phyloP scores from a whole-genome alignment of 495 filamentous ascomycete genomes.

The Sabuloglossum arenarium region DNA sequence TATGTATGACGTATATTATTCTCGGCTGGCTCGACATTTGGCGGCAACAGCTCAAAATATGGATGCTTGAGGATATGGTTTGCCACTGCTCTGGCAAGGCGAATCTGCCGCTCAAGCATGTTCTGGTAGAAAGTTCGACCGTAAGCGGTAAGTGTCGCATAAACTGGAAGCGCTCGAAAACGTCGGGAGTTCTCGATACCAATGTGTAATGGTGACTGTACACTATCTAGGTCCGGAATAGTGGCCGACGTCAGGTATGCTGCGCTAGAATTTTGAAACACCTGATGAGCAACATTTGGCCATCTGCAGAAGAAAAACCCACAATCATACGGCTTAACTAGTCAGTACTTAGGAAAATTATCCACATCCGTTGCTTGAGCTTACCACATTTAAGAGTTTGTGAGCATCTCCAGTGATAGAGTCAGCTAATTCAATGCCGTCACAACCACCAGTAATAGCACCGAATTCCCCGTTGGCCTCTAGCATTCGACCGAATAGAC shows the following conservation, averaged over 20 bases:
- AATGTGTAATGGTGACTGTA: conserved; percentile 70
- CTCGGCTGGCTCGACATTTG: conserved; percentile 17
- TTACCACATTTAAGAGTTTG: conserved; percentile 66
- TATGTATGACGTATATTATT: conserved; percentile 26
- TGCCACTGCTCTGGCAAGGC: conserved; percentile 46
- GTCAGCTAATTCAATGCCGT: conserved; percentile 66
- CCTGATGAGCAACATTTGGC: conserved; percentile 29
- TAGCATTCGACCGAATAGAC: conserved; percentile 54
- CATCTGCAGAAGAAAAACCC: conserved; percentile 70
- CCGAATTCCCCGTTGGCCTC: conserved; percentile 33
- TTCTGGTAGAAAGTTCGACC: conserved; percentile 45
- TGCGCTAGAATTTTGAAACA: conserved; percentile 72
- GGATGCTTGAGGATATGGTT: conserved; percentile 33
- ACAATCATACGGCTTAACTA: conserved; percentile 52
- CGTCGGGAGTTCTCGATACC: conserved; percentile 82
- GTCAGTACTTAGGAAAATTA: background rate
- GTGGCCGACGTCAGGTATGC: conserved; percentile 43
- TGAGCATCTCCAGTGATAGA: conserved; percentile 75
- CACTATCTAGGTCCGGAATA: conserved; percentile 14
- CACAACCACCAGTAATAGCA: conserved; percentile 28
- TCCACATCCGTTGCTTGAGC: background rate
- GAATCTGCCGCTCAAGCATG: conserved; percentile 53
- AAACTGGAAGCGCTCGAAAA: conserved; percentile 76
- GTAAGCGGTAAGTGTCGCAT: conserved; percentile 57
- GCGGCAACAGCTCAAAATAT: conserved; percentile 46